Base-by-base conservation (phyloP, 1,284 basidiomycete genomes). In the Puccinia triticina region DNA sequence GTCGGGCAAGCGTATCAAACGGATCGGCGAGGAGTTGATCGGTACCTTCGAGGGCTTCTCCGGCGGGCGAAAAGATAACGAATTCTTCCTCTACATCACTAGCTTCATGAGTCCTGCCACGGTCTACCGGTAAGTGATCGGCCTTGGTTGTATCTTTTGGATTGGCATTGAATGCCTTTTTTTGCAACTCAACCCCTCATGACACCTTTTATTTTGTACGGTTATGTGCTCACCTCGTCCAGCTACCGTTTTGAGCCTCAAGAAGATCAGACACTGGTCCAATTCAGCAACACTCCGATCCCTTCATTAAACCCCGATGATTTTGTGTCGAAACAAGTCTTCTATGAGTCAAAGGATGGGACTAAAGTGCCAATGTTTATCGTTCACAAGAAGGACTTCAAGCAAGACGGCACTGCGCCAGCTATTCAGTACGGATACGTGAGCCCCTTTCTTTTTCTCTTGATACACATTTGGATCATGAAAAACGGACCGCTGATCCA, bases 301-400 rank as follows among this genome's bases (percentile, higher is more conserved):
- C 89, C 89, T 12, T 93, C 92, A 0, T 88, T 95, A 76, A 89
- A 90, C 77, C 89, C 91, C 0, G 89, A 92, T 4, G 92, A 94
- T 79, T 95, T 94, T 85, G 89, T 90, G 12, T 89, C 91, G 40
- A 89, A 90, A 84, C 94, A 95, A 87, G 91, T 93, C 14, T 94
- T 93, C 91, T 94, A 92, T 85, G 86, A 88, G 26, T 92, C 91
- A 87, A 93, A 92, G 86, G 94, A 95, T 85, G 93, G 93, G 0
- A 94, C 93, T 1, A 90, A 89, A 75, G 89, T 95, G 48, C 93
- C 94, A 1, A 94, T 95, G 93, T 95, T 94, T 86, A 90, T 95
- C 82, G 93, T 94, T 43, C 90, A 91, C 74, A 92, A 92, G 85
- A 92, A 92, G 86, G 89, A 89, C 32, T 92, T 92, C 26, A 88